A percentile compares a stretch with the other conserved stretches of the same genome.
These are phyloP conservation scores for Dipteronia sinensis DNA, from an alignment of 345 rosid genomes.

Conservation along the genomic window DNA sequence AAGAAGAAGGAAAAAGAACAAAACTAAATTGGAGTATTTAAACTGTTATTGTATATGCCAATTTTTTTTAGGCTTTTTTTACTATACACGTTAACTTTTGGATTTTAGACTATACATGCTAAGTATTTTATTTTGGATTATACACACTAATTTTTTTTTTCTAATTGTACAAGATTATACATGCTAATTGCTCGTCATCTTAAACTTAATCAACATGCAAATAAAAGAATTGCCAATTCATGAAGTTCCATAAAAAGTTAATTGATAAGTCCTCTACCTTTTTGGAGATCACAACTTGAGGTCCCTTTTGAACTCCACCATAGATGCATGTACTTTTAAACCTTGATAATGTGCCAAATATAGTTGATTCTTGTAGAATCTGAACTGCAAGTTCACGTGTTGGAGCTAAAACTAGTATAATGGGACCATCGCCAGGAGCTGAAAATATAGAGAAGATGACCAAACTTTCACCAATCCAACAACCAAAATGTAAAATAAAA, in stretches of 20 bases:
- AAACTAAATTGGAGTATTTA: too few relatives aligned
- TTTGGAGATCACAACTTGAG: conserved; percentile 99
- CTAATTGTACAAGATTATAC: too few relatives aligned
- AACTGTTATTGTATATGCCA: too few relatives aligned
- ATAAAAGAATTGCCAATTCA: conserved; percentile 33
- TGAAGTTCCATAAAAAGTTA: conserved; percentile 33
- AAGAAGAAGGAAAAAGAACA: too few relatives aligned
- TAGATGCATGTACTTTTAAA: conserved; percentile 93
- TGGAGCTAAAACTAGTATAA: conserved; percentile 96
- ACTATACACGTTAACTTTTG: too few relatives aligned
- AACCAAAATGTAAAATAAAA: conserved; percentile 8
- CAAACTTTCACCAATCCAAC: not conserved
- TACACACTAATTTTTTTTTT: too few relatives aligned
- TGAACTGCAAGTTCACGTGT: conserved; percentile 99
- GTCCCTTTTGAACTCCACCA: conserved; percentile 99
- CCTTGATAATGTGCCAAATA: conserved; percentile 92
- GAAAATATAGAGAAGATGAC: conserved; percentile 23
- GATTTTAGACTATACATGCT: too few relatives aligned
- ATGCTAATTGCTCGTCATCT: too few relatives aligned
- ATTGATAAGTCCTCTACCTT: conserved; percentile 65
- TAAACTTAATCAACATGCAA: conserved; percentile 33
- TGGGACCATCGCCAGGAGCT: conserved; percentile 99
- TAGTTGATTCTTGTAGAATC: conserved; percentile 95
- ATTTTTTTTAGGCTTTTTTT: too few relatives aligned
- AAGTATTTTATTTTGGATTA: too few relatives aligned